Conservation (phyloP, 1,284 basidiomycete species). For the Stereum hirsutum region DNA sequence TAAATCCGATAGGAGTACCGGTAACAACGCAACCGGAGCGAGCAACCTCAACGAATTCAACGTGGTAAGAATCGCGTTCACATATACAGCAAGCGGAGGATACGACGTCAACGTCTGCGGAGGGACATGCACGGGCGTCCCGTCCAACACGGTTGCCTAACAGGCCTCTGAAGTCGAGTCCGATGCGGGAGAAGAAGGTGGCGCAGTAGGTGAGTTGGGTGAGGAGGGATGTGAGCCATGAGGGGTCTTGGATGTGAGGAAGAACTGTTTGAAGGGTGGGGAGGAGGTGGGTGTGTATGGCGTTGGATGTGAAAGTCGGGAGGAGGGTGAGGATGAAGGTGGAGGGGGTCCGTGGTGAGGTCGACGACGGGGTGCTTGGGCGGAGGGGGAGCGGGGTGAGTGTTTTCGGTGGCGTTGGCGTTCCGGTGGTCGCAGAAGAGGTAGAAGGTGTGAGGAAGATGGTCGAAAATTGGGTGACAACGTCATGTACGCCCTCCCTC, state of each 20-base stretch:
- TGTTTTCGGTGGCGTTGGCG: slow-evolving; percentile 9
- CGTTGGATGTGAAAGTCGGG: slow-evolving; percentile 37
- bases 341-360: too few relatives aligned
- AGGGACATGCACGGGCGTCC: slow-evolving; percentile 44
- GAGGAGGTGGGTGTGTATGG: slow-evolving; percentile 54
- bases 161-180: slow-evolving; percentile 70
- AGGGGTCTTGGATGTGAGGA: slow-evolving; percentile 43
- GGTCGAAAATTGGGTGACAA: slow-evolving; percentile 81
- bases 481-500: slow-evolving; percentile 88
- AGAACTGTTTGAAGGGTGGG: slow-evolving; percentile 45
- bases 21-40: slow-evolving; percentile 53
- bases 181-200: slow-evolving; percentile 86
- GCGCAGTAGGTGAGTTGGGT: slow-evolving; percentile 92
- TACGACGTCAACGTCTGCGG: slow-evolving; percentile 65
- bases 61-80: slow-evolving; percentile 68
- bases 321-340: slow-evolving; percentile 24
- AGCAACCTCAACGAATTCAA: slow-evolving; percentile 80
- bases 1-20: slow-evolving; percentile 35
- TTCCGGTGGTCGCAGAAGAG: slow-evolving; percentile 11
- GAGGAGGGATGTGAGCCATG: slow-evolving; percentile 73
- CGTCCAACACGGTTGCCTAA: slow-evolving; percentile 23
- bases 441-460: slow-evolving; percentile 72
- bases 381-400: too few relatives aligned
- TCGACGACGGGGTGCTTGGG: too few relatives aligned
- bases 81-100: slow-evolving; percentile 67